Conservation (phyloP, 2,329 filamentous ascomycete species). For the Hypoxylon sp. region DNA sequence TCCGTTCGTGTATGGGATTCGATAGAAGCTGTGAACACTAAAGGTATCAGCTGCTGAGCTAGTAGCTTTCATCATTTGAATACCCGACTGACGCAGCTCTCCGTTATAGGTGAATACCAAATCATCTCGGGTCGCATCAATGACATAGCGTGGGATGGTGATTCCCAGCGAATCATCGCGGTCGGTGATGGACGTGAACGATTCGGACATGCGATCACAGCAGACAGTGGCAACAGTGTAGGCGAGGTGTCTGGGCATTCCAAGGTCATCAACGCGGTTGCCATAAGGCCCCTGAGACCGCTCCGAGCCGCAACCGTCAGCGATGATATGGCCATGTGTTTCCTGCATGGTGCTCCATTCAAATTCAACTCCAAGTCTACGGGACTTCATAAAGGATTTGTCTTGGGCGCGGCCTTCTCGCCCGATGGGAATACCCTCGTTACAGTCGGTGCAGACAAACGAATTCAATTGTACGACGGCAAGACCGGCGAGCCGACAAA, state of each 20-base stretch:
- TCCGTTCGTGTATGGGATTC: slow-evolving; percentile 94
- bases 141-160: slow-evolving; percentile 97
- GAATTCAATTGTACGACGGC: slow-evolving; percentile 95
- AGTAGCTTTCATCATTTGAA: slow-evolving; percentile 9
- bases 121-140: slow-evolving; percentile 97
- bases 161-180: slow-evolving; percentile 95
- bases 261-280: slow-evolving; percentile 90
- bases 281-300: slow-evolving; percentile 91
- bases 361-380: slow-evolving; percentile 91
- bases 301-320: slow-evolving; percentile 91
- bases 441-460: slow-evolving; percentile 91
- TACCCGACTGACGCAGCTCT: slow-evolving; percentile 29
- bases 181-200: slow-evolving; percentile 95
- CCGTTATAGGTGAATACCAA: slow-evolving; percentile 79
- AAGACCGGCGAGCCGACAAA: slow-evolving; percentile 89
- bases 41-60: slow-evolving; percentile 63
- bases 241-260: slow-evolving; percentile 95
- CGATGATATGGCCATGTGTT: slow-evolving; percentile 91
- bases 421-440: slow-evolving; percentile 87
- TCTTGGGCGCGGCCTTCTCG: slow-evolving; percentile 89
- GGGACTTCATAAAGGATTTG: slow-evolving; percentile 87
- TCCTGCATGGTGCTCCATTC: slow-evolving; percentile 94
- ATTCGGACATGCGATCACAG: slow-evolving; percentile 94
- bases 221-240: slow-evolving; percentile 95
- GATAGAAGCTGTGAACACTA: slow-evolving; percentile 85